Percentiles rank a stretch among this genome's conserved stretches.
Evolutionary conservation across 306 rosid genomes (phyloP).

Genomic region (Carpinus fangiana): DNA sequence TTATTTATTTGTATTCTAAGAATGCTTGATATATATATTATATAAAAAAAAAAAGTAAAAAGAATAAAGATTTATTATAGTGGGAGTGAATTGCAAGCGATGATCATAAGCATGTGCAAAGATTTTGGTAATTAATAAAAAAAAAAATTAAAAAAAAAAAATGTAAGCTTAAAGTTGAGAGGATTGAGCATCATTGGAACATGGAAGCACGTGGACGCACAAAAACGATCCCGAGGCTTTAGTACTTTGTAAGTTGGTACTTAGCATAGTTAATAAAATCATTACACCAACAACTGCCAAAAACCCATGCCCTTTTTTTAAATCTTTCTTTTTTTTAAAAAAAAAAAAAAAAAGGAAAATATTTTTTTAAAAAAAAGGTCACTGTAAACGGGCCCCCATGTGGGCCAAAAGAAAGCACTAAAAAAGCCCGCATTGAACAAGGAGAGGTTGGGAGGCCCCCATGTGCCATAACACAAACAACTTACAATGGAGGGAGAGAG

Average conservation of each 20-base stretch:
- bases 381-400: conserved; percentile 38
- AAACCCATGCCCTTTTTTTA: not conserved
- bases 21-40: conserved; percentile 33
- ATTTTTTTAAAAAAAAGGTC: conserved; percentile 13
- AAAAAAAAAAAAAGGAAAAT: conserved; percentile 20
- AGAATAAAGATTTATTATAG: conserved; percentile 23
- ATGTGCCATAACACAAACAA: conserved; percentile 49
- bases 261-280: conserved; percentile 7
- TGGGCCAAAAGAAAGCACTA: conserved; percentile 59
- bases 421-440: conserved; percentile 53
- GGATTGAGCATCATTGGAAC: conserved; percentile 42
- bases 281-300: conserved; percentile 19
- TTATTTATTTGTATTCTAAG: conserved; percentile 25
- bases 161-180: not conserved
- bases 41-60: conserved; percentile 20
- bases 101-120: conserved; percentile 62
- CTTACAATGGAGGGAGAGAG: conserved; percentile 38
- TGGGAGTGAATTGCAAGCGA: conserved; percentile 69
- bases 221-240: conserved; percentile 32
- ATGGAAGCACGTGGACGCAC: conserved; percentile 59
- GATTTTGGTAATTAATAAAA: conserved; percentile 36
- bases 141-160: conserved; percentile 24
- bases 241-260: conserved; percentile 5
- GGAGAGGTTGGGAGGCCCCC: conserved; percentile 56
- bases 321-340: not conserved